These are phyloP conservation scores for Fusarium sp. DNA, from an alignment of 2,329 filamentous ascomycete species.

Conservation along the genomic window DNA sequence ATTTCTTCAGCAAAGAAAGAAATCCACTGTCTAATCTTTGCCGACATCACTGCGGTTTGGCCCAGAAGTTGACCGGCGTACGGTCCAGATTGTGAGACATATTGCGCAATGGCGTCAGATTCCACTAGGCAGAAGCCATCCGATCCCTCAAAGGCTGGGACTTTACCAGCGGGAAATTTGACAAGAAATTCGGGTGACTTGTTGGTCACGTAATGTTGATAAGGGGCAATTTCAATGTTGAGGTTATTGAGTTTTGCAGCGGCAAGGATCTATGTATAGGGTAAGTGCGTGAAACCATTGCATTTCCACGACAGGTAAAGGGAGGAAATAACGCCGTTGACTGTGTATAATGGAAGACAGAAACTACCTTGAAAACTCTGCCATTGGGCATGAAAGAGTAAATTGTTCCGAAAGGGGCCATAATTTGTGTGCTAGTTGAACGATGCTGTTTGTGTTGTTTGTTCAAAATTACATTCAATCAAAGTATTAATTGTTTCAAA, in stretches of 20 bases:
- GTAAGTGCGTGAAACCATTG: background rate
- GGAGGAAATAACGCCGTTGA: no score
- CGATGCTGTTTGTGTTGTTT: no score
- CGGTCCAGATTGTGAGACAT: slow-evolving; percentile 1
- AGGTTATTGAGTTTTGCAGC: slow-evolving; percentile 15
- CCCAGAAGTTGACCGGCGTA: slow-evolving; percentile 2
- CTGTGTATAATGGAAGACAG: no score
- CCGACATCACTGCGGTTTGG: background rate
- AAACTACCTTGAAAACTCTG: slow-evolving; percentile 3
- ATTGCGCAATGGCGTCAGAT: slow-evolving; percentile 12
- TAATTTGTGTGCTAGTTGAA: background rate
- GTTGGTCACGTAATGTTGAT: slow-evolving; percentile 10
- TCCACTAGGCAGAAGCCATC: slow-evolving; percentile 1
- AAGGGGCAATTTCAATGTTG: slow-evolving; percentile 1
- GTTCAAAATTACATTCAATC: no score
- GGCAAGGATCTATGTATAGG: slow-evolving; percentile 4
- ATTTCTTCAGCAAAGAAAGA: slow-evolving; percentile 14
- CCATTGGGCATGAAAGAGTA: slow-evolving; percentile 3
- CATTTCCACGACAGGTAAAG: no score
- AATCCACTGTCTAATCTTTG: slow-evolving; percentile 16
- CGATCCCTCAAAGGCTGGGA: slow-evolving; percentile 1
- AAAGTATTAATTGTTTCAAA: no score
- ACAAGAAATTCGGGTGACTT: slow-evolving; percentile 5
- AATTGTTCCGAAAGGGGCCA: slow-evolving; percentile 1
- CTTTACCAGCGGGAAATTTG: slow-evolving; percentile 10